These are phyloP conservation scores for Aspergillus sp. DNA, from an alignment of 2,329 filamentous ascomycete species.

Conservation along the genomic window DNA sequence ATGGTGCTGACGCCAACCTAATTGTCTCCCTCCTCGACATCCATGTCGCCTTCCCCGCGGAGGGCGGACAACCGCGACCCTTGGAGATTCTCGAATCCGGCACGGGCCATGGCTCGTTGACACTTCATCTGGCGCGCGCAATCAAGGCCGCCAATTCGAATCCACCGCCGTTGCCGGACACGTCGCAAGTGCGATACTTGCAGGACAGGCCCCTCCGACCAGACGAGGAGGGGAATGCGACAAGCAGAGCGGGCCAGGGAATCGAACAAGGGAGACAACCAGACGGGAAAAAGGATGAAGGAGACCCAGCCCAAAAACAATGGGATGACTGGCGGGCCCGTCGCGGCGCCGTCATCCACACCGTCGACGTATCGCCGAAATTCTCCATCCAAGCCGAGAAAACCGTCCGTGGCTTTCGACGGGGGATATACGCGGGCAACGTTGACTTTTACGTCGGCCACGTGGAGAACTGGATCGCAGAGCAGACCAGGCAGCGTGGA, in stretches of 20 bases:
- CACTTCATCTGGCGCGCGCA: constrained; percentile 64
- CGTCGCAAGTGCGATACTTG: constrained; percentile 25
- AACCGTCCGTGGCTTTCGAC: constrained; percentile 58
- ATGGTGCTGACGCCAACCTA: constrained; percentile 64
- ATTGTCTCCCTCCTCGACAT: constrained; percentile 72
- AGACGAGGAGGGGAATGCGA: constrained; percentile 9
- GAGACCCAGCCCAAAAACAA: constrained; percentile 21
- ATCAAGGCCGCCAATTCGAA: constrained; percentile 64
- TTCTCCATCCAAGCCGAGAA: constrained; percentile 58
- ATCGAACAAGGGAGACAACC: neutral
- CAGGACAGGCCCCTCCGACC: constrained; percentile 16
- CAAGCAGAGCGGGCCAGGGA: constrained; percentile 7
- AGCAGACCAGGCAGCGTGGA: constrained; percentile 39
- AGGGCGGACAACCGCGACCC: constrained; percentile 30
- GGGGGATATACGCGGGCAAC: constrained; percentile 60
- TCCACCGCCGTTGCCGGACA: constrained; percentile 37
- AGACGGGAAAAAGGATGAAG: neutral
- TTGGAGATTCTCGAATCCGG: constrained; percentile 76
- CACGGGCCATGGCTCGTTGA: constrained; percentile 75
- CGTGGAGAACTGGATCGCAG: constrained; percentile 54
- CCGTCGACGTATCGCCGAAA: constrained; percentile 56
- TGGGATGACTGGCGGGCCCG: constrained; percentile 42
- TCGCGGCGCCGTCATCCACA: constrained; percentile 65
- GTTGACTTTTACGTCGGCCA: constrained; percentile 66
- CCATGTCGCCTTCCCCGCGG: constrained; percentile 45